Evolutionary conservation across 441 rosid genomes (phyloP).

Genomic region (Melastoma candidum): DNA sequence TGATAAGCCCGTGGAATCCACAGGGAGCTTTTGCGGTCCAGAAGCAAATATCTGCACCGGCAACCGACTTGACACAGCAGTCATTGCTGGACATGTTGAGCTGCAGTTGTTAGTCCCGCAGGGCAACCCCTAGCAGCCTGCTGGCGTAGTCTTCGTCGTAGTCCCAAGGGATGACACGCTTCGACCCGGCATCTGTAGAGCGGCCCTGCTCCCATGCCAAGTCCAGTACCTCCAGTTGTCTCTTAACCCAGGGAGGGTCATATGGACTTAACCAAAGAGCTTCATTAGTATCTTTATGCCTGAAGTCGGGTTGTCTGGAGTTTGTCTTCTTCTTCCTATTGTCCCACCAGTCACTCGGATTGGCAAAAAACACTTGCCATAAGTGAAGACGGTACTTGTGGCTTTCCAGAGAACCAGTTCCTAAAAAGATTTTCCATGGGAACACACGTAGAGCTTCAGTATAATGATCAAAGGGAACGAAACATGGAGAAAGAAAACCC

Average conservation of each 20-base stretch:
- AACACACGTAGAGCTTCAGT: slow-evolving; percentile 1
- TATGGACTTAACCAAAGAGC: slow-evolving; percentile 53
- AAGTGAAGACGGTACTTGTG: slow-evolving; percentile 25
- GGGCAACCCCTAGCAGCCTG: too few species aligned
- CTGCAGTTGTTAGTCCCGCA: too few species aligned
- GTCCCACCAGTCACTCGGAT: slow-evolving; percentile 85
- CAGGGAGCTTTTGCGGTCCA: too few species aligned
- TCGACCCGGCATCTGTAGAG: background rate
- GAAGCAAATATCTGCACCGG: too few species aligned
- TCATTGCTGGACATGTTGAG: too few species aligned
- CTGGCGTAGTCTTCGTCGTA: too few species aligned
- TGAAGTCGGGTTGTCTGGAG: slow-evolving; percentile 54
- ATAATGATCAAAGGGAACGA: background rate
- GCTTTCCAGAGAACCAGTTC: slow-evolving; percentile 20
- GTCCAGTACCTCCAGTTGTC: slow-evolving; percentile 49
- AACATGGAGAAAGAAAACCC: background rate
- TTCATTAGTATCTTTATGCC: slow-evolving; percentile 59
- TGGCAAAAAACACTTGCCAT: slow-evolving; percentile 71
- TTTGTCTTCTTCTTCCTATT: slow-evolving; percentile 42
- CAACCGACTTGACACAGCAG: too few species aligned
- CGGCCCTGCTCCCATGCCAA: slow-evolving; percentile 5
- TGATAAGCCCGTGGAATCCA: too few species aligned
- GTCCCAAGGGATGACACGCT: too few species aligned
- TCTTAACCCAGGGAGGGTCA: slow-evolving; percentile 64
- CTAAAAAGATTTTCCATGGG: slow-evolving; percentile 6